Conservation (phyloP, 495 filamentous ascomycete genomes). For the Sphaerosporella brunnea region DNA sequence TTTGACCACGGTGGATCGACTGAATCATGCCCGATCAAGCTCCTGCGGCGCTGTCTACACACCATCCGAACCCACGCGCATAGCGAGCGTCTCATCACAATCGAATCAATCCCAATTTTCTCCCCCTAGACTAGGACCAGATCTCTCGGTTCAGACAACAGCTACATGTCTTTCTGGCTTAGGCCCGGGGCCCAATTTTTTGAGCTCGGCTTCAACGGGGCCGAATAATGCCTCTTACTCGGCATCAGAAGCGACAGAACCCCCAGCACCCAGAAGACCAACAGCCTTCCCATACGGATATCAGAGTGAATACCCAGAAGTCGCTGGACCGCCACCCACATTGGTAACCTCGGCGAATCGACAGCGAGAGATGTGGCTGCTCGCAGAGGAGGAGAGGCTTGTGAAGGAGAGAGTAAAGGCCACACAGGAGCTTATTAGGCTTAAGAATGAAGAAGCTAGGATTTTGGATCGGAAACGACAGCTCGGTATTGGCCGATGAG, state of each 20-base stretch:
- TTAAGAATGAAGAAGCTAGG: constrained; percentile 73
- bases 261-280: neutral
- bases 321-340: neutral
- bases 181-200: neutral
- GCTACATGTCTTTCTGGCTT: too few species aligned
- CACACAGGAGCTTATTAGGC: constrained; percentile 73
- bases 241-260: neutral
- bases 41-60: neutral
- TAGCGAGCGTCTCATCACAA: too few species aligned
- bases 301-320: constrained; percentile 3
- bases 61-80: neutral
- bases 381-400: constrained; percentile 6
- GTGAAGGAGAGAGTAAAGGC: neutral
- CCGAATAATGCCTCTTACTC: too few species aligned
- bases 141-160: neutral
- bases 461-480: constrained; percentile 86
- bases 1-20: neutral
- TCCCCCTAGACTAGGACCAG: too few species aligned
- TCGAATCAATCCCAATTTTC: too few species aligned
- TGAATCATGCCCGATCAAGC: neutral
- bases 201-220: neutral
- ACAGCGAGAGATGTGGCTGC: neutral
- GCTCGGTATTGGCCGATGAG: constrained; percentile 97
- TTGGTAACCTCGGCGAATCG: neutral
- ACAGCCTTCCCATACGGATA: constrained; percentile 1